Evolutionary conservation across 768 basidiomycete species (phyloP).

Genomic region (Royoungia palumana): DNA sequence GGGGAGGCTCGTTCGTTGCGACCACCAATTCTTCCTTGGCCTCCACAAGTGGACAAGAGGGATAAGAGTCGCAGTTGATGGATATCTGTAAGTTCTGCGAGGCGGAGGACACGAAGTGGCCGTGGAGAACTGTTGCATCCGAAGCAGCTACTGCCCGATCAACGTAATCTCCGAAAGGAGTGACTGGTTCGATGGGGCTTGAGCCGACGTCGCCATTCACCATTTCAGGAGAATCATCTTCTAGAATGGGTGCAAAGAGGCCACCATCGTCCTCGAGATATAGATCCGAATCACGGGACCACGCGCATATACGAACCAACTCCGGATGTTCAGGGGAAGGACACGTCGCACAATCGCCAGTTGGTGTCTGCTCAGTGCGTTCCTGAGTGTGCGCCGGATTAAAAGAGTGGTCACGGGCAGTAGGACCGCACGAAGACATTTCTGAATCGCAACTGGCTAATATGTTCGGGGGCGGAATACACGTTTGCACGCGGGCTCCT

Average conservation of each 20-base stretch:
- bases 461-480: slow-evolving; percentile 68
- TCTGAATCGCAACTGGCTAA: slow-evolving; percentile 6
- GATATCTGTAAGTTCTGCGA: slow-evolving; percentile 19
- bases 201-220: slow-evolving; percentile 52
- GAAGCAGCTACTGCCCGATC: slow-evolving; percentile 63
- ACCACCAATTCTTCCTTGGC: slow-evolving; percentile 31
- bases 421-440: slow-evolving; percentile 7
- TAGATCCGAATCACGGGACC: slow-evolving; percentile 17
- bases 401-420: slow-evolving; percentile 32
- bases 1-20: slow-evolving; percentile 36
- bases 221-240: slow-evolving; percentile 60
- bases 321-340: slow-evolving; percentile 12
- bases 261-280: slow-evolving; percentile 27
- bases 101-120: slow-evolving; percentile 15
- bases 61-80: slow-evolving; percentile 23
- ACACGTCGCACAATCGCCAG: not conserved
- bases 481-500: slow-evolving; percentile 81
- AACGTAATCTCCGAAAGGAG: slow-evolving; percentile 73
- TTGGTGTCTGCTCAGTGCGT: not conserved
- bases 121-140: slow-evolving; percentile 25
- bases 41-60: slow-evolving; percentile 12
- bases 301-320: slow-evolving; percentile 10
- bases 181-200: slow-evolving; percentile 71
- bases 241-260: slow-evolving; percentile 60
- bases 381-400: not conserved